Base-by-base conservation (phyloP, 1,284 basidiomycete species). In the Rhodotorula sp. region DNA sequence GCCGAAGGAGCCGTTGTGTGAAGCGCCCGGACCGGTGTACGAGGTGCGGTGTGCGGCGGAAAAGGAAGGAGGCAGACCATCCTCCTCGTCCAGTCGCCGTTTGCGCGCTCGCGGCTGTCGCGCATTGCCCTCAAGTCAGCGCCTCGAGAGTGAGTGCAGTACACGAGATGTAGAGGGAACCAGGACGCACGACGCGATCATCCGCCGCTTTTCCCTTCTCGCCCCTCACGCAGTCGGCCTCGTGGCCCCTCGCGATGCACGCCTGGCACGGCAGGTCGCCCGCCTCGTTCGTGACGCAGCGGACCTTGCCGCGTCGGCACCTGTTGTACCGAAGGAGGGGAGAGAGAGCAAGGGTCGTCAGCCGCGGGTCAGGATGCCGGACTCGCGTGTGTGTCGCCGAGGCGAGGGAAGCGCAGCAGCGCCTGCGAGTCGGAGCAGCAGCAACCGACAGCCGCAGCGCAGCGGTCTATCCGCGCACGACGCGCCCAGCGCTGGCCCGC, bases 211-310 rank as follows among this genome's bases (percentile, higher is more conserved):
- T 44, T 2, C 57, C 57, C 64, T n/a, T 58, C 49, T 66, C 64
- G 14, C 25, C 65, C 2, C 59, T 44, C 14, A 25, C 34, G 65
- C 65, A 66, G 8, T 23, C 17, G 4, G 23, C 55, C 25, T 53
- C 58, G 23, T 17, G 23, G 0, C 65, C 65, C 5, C 65, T 12
- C 12, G 58, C 12, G 7, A 60, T 25, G 42, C 65, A 66, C 7
- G 58, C 65, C 25, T 53, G 42, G 42, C 65, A 66, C 44, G 65
- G 58, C 25, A 50, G 44, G n/a, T n/a, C n/a, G 19, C 65, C 65
- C 4, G 50, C 48, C 7, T 57, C 55, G 49, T 25, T 23, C 34
- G 56, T 41, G 21, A 55, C 45, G 62, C 62, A 55, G 17, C 54
- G 53, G 50, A 53, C 44, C 52, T 62, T 62, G 13, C 61, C 61